Conservation (phyloP, 805 yeast species). For the Metschnikowia baotianmanensis region DNA sequence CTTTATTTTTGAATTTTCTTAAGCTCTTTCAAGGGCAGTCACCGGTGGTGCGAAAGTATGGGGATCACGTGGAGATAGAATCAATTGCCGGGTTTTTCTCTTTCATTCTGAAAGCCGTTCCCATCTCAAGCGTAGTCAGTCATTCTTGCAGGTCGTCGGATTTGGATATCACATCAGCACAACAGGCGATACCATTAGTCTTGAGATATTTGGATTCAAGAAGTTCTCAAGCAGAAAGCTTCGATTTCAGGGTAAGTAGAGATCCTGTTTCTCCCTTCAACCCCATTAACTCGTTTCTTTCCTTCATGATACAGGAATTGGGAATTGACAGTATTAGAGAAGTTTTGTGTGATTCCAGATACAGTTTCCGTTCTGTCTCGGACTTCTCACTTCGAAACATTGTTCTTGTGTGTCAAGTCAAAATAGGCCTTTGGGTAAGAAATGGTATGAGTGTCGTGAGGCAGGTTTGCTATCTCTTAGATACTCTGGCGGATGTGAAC, state of each 20-base stretch:
- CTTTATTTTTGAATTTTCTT: slow-evolving; percentile 45
- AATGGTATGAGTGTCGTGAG: slow-evolving; percentile 58
- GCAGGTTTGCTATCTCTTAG: slow-evolving; percentile 50
- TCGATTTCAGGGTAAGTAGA: slow-evolving; percentile 41
- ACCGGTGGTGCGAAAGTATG: slow-evolving; percentile 55
- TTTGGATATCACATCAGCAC: slow-evolving; percentile 18
- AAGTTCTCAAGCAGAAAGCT: slow-evolving; percentile 2
- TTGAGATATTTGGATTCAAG: slow-evolving; percentile 30
- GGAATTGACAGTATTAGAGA: slow-evolving; percentile 23
- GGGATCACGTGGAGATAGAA: slow-evolving; percentile 67
- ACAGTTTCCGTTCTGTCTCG: slow-evolving; percentile 42
- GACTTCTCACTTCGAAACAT: slow-evolving; percentile 60
- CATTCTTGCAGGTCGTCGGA: slow-evolving; percentile 25
- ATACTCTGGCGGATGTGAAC: slow-evolving; percentile 41
- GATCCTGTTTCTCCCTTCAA: slow-evolving; percentile 55
- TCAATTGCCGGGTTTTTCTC: slow-evolving; percentile 43
- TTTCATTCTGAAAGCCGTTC: slow-evolving; percentile 48
- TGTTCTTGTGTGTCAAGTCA: slow-evolving; percentile 60
- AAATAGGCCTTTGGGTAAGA: slow-evolving; percentile 69
- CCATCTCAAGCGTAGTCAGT: slow-evolving; percentile 42
- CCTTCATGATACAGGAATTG: slow-evolving; percentile 39
- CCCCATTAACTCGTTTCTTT: slow-evolving; percentile 58
- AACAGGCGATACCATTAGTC: slow-evolving; percentile 32
- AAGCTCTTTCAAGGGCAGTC: slow-evolving; percentile 58
- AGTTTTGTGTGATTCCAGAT: slow-evolving; percentile 11